Evolutionary conservation across 1,284 basidiomycete genomes (phyloP).

Genomic region (Tilletiaria anomala): DNA sequence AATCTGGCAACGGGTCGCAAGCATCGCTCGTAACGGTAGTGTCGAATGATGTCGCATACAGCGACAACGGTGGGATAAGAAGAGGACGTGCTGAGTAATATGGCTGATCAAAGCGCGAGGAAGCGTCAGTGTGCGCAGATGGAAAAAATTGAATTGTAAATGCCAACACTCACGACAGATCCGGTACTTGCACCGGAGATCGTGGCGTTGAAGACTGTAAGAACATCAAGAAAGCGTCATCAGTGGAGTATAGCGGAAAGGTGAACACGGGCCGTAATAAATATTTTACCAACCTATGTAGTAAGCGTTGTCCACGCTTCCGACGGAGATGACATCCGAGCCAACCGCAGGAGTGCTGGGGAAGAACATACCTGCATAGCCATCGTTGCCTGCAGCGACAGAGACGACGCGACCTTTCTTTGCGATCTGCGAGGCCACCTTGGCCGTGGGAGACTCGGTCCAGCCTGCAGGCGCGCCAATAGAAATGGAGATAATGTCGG

Average conservation of each 20-base stretch:
- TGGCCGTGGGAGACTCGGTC: slow-evolving; percentile 4
- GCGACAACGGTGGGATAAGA: slow-evolving; percentile 2
- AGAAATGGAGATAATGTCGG: slow-evolving; percentile 3
- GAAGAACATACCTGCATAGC: slow-evolving; percentile 5
- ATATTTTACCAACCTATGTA: slow-evolving; percentile 1
- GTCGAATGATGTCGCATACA: slow-evolving; percentile 34
- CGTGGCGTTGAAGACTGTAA: slow-evolving; percentile 3
- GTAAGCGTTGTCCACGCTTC: slow-evolving; percentile 4
- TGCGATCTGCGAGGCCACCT: slow-evolving; percentile 2
- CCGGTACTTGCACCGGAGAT: neutral
- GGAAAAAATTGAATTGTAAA: neutral
- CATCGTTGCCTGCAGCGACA: slow-evolving; percentile 4
- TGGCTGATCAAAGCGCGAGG: neutral
- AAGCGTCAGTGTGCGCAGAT: neutral
- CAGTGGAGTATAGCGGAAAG: neutral
- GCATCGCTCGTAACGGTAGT: slow-evolving; percentile 44
- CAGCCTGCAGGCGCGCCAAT: slow-evolving; percentile 6
- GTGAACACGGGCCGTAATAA: neutral
- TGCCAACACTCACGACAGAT: neutral
- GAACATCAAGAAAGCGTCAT: neutral
- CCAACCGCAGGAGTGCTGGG: slow-evolving; percentile 4
- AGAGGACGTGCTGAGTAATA: slow-evolving; percentile 2
- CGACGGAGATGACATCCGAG: slow-evolving; percentile 2
- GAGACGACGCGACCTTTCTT: slow-evolving; percentile 2
- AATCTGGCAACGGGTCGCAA: slow-evolving; percentile 47